Evolutionary conservation across 1,284 basidiomycete genomes (phyloP).

Genomic region (Leccinum fallax): DNA sequence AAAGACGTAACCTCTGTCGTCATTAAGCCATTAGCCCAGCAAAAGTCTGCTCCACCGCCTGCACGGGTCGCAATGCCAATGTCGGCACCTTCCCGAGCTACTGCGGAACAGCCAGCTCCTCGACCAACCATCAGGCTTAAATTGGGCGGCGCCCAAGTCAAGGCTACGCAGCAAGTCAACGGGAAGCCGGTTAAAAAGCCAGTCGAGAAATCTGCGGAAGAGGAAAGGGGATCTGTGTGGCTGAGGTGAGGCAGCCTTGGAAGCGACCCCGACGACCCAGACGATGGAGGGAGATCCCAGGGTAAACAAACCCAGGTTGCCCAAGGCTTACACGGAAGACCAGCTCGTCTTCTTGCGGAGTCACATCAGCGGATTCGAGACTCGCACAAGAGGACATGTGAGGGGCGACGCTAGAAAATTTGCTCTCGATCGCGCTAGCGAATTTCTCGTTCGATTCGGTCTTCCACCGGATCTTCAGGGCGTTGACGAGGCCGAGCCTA

Average conservation of each 20-base stretch:
- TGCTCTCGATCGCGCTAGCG: constrained; percentile 57
- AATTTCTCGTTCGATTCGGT: constrained; percentile 58
- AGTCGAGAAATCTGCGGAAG: no score
- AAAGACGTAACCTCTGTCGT: no score
- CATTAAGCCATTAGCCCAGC: no score
- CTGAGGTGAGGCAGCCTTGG: constrained; percentile 10
- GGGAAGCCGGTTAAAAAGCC: no score
- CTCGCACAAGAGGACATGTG: constrained; percentile 48
- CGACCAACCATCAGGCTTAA: no score
- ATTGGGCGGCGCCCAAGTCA: no score
- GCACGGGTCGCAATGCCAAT: no score
- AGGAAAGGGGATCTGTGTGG: constrained; percentile 18
- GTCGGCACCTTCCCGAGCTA: no score
- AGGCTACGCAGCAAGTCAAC: no score
- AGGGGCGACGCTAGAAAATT: constrained; percentile 66
- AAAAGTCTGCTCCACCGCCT: no score
- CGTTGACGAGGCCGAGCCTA: constrained; percentile 53
- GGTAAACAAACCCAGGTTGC: constrained; percentile 54
- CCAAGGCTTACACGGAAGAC: constrained; percentile 54
- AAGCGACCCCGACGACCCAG: constrained; percentile 12
- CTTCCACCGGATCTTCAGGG: constrained; percentile 53
- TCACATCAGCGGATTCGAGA: constrained; percentile 52
- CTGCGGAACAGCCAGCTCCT: no score
- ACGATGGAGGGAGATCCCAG: constrained; percentile 37
- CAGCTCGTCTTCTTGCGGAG: constrained; percentile 55